A percentile compares a stretch with the other conserved stretches of the same genome.
These are phyloP conservation scores for Arctostaphylos glauca DNA, from an alignment of 148 eudicot species.

Conservation along the genomic window DNA sequence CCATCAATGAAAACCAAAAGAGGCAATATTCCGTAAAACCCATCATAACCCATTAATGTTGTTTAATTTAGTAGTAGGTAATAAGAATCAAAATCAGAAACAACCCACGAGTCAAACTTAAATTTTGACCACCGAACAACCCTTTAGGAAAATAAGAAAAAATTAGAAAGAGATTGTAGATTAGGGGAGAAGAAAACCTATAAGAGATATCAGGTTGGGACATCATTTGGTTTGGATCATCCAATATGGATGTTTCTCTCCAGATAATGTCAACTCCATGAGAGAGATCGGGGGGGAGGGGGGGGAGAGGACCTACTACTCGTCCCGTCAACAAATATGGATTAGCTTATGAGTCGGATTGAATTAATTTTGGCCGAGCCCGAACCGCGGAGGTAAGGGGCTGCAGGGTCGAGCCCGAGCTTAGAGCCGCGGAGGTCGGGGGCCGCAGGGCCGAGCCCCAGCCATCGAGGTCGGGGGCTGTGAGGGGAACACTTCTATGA, in stretches of 20 bases:
- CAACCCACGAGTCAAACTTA: not conserved
- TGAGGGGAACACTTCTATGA: too few species aligned
- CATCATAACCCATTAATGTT: not conserved
- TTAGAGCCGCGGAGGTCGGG: too few species aligned
- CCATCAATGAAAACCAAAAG: not conserved
- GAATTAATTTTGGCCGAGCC: too few species aligned
- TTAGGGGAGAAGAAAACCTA: constrained; percentile 11
- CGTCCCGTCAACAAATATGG: too few species aligned
- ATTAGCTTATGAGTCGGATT: too few species aligned
- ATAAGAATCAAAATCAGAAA: not conserved
- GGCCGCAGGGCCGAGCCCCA: too few species aligned
- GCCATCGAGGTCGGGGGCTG: too few species aligned
- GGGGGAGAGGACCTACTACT: too few species aligned
- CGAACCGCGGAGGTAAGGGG: too few species aligned
- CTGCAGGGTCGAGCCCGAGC: too few species aligned
- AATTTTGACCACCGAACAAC: not conserved
- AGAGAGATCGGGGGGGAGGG: not conserved
- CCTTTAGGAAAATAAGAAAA: too few species aligned
- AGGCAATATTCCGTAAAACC: not conserved
- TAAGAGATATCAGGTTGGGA: constrained; percentile 21
- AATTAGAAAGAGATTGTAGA: not conserved
- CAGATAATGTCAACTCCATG: not conserved
- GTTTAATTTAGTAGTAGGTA: not conserved
- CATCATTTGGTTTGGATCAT: constrained; percentile 14
- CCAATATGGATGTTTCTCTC: not conserved